Conservation (phyloP, 257 asterid species). For the Euphrasia confusa region DNA sequence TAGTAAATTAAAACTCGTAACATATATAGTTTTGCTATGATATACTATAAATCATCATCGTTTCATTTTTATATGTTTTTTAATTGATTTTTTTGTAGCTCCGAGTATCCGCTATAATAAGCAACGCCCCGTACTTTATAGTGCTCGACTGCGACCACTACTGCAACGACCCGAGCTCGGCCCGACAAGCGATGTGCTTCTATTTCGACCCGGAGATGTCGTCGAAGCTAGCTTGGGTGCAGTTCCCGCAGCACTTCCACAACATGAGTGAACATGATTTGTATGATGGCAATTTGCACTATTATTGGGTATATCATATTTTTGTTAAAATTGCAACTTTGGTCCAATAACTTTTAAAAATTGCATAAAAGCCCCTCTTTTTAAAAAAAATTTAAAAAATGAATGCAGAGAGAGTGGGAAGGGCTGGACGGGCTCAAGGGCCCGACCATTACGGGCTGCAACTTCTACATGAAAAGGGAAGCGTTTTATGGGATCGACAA, state of each 20-base stretch:
- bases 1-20: slow-evolving; percentile 35
- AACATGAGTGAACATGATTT: slow-evolving; percentile 47
- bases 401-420: slow-evolving; percentile 34
- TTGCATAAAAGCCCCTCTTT: no score
- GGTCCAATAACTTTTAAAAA: neutral
- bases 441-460: slow-evolving; percentile 45
- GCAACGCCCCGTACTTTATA: slow-evolving; percentile 64
- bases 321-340: no score
- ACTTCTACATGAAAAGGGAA: slow-evolving; percentile 47
- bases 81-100: slow-evolving; percentile 37
- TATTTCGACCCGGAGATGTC: slow-evolving; percentile 42
- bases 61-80: neutral
- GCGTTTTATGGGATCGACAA: slow-evolving; percentile 36
- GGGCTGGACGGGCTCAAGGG: slow-evolving; percentile 57
- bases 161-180: slow-evolving; percentile 47
- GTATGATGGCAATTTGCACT: slow-evolving; percentile 35
- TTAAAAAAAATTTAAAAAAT: neutral
- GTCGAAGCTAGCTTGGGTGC: slow-evolving; percentile 48
- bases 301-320: slow-evolving; percentile 28
- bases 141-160: slow-evolving; percentile 49
- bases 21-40: neutral
- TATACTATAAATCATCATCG: no score
- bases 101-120: slow-evolving; percentile 53
- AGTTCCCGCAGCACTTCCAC: slow-evolving; percentile 60
- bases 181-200: slow-evolving; percentile 53